These are phyloP conservation scores for Cicer arietinum DNA, from an alignment of 306 rosid genomes.

Conservation along the genomic window DNA sequence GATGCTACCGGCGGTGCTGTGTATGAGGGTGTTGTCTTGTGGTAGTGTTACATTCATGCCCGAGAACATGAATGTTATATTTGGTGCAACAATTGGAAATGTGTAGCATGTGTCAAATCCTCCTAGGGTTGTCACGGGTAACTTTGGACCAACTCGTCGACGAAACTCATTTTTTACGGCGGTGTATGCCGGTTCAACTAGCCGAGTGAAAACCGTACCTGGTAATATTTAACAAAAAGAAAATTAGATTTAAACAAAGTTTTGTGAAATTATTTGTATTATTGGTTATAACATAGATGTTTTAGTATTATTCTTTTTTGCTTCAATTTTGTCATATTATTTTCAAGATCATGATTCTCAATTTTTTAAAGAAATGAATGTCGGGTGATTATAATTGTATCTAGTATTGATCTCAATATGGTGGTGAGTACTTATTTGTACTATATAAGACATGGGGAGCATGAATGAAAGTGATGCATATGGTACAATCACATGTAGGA, in stretches of 20 bases:
- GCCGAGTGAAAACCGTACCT: constrained; percentile 92
- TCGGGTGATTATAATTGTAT: constrained; percentile 1
- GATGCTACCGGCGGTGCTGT: constrained; percentile 68
- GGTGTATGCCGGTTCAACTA: constrained; percentile 70
- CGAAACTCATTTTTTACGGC: constrained; percentile 82
- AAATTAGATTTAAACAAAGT: background rate
- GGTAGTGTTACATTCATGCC: constrained; percentile 93
- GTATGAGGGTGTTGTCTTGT: constrained; percentile 74
- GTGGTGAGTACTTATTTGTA: background rate
- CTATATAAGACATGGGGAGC: constrained; percentile 9
- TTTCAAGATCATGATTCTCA: background rate
- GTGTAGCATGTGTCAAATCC: constrained; percentile 95
- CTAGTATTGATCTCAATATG: background rate
- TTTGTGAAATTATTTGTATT: background rate
- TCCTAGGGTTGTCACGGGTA: constrained; percentile 64
- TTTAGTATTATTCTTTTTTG: background rate
- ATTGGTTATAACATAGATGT: background rate
- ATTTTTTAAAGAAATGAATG: background rate
- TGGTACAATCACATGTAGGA: constrained; percentile 4
- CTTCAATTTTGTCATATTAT: background rate
- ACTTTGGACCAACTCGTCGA: constrained; percentile 54
- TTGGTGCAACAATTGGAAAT: constrained; percentile 68
- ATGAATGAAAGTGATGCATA: constrained; percentile 12
- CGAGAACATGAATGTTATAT: constrained; percentile 75
- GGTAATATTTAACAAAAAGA: background rate